These are phyloP conservation scores for Clonostachys rosea DNA, from an alignment of 2,329 filamentous ascomycete genomes.

Conservation along the genomic window DNA sequence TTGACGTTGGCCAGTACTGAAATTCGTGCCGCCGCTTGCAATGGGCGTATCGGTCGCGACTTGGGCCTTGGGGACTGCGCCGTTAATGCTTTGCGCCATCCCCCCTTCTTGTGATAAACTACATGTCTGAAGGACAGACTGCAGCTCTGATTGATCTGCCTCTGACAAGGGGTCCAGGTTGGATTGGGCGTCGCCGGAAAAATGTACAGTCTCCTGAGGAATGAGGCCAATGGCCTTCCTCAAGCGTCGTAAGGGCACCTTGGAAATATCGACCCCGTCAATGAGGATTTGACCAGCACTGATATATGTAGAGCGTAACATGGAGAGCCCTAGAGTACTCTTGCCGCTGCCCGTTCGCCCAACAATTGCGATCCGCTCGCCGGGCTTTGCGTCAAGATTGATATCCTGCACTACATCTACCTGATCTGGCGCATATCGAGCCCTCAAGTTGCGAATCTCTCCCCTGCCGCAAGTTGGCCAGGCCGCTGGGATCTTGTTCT, in stretches of 20 bases:
- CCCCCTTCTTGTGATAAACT: constrained; percentile 26
- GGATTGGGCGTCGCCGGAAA: constrained; percentile 65
- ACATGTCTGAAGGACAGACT: constrained; percentile 59
- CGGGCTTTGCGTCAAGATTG: constrained; percentile 57
- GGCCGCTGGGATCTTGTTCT: too few relatives aligned
- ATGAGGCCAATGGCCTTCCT: constrained; percentile 67
- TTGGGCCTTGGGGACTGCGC: background rate
- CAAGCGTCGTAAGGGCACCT: constrained; percentile 59
- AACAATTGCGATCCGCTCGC: constrained; percentile 93
- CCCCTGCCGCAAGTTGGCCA: too few relatives aligned
- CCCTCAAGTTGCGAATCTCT: too few relatives aligned
- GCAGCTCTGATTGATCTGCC: constrained; percentile 58
- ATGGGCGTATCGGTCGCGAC: constrained; percentile 32
- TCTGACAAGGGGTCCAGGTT: constrained; percentile 70
- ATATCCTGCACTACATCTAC: too few relatives aligned
- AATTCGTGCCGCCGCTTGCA: constrained; percentile 56
- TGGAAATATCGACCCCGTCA: constrained; percentile 65
- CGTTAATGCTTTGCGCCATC: background rate
- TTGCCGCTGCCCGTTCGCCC: constrained; percentile 90
- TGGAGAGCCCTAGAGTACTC: constrained; percentile 52
- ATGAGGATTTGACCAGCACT: constrained; percentile 60
- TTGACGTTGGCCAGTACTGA: constrained; percentile 66
- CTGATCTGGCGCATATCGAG: too few relatives aligned
- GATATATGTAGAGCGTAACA: constrained; percentile 89
- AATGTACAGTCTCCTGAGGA: constrained; percentile 64